Conservation (phyloP, 225 moss, liverwort and hornwort species). For the Asterella californica region DNA sequence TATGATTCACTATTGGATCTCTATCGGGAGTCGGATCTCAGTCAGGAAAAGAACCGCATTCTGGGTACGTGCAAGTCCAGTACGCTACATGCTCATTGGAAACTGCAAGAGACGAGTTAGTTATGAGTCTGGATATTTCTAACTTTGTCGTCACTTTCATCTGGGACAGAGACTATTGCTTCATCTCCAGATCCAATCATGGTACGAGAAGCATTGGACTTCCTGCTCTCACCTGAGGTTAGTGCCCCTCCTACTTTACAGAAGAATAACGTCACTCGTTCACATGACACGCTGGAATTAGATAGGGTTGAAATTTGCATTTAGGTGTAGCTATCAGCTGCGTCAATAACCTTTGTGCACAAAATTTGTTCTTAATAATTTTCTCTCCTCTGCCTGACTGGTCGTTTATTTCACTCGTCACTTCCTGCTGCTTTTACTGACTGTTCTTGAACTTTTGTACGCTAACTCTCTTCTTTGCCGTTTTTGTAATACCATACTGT, state of each 20-base stretch:
- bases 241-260: neutral
- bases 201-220: constrained; percentile 62
- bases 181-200: constrained; percentile 59
- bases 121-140: neutral
- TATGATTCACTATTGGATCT: constrained; percentile 59
- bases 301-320: too few species aligned
- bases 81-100: neutral
- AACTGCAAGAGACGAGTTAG: neutral
- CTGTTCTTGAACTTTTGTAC: too few species aligned
- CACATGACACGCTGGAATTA: neutral
- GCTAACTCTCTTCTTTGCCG: too few species aligned
- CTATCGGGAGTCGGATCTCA: constrained; percentile 70
- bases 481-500: too few species aligned
- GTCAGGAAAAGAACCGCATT: constrained; percentile 68
- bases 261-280: neutral
- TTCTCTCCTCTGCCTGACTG: too few species aligned
- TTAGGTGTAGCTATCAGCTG: too few species aligned
- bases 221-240: constrained; percentile 66
- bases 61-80: constrained; percentile 46
- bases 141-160: neutral
- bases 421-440: too few species aligned
- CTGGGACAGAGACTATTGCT: constrained; percentile 47
- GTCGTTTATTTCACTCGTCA: too few species aligned
- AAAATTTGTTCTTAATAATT: too few species aligned
- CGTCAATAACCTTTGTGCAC: too few species aligned